Evolutionary conservation across 805 yeast genomes (phyloP), one percentile per base, ranked within the genome.

Genomic region (Starmerella apicola): DNA sequence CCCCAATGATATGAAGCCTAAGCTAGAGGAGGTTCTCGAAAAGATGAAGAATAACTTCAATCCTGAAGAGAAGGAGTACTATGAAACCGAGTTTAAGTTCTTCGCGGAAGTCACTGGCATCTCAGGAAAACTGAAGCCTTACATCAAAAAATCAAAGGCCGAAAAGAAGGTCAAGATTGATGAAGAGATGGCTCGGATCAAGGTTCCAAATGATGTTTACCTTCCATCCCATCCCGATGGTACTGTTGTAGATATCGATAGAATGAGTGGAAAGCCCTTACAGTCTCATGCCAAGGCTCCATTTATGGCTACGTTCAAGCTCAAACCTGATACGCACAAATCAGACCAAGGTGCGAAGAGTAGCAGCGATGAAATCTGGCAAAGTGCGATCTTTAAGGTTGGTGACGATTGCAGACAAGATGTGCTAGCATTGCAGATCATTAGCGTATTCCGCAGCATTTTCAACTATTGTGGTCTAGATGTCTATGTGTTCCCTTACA

Each of bases 331-430:
- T 7, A 56, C 50, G 5, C 56, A 53, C 4, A 59, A 56, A 22
- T 26, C 39, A 16, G 51, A 43, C 5, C 48, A 42, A 3, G 47
- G 36, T 5, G 32, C 31, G 17, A 26, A 33, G 4, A 37, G 37
- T 17, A 43, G 44, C 20, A 67, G 70, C 4, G 57, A 72, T 36
- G 88, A 81, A 37, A 72, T 68, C 49, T 81, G 94, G 93, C 85
- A 85, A 56, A 77, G 93, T 55, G 98, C 98, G 12, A 93, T 91
- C 58, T 91, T 91, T 72, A 91, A 91, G 61, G 98, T 91, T 40
- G 99, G 99, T 45, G 99, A 91, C 63, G 99, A 91, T 62, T 88
- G 97, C 65, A 73, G 99, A 51, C 99, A 91, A 61, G 99, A 91
- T 62, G 88, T 91, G 36, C 69, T 91, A 50, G 96, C 95, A 0